Evolutionary conservation across 1,139 yeast genomes (phyloP).

Genomic region (Hemisphaericaspora xylofermentans): DNA sequence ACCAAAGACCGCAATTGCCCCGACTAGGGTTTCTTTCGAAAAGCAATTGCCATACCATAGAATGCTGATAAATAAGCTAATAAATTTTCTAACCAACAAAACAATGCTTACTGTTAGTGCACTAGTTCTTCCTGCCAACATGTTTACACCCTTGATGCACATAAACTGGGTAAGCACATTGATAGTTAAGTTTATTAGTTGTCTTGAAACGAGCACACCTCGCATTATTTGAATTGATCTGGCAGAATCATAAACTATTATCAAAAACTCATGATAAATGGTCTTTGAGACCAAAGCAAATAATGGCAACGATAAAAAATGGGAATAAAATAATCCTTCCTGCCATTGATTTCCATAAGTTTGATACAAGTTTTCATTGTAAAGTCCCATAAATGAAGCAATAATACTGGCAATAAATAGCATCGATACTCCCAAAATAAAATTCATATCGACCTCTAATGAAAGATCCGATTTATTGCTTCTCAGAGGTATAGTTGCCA

Average conservation of each 20-base stretch:
- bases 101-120: constrained; percentile 65
- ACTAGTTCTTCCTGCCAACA: constrained; percentile 53
- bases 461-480: neutral
- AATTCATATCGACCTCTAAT: constrained; percentile 11
- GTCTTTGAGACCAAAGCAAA: constrained; percentile 35
- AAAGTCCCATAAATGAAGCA: constrained; percentile 55
- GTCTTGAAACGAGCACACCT: constrained; percentile 10
- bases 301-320: constrained; percentile 57
- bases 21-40: constrained; percentile 38
- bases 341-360: constrained; percentile 61
- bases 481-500: constrained; percentile 40
- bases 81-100: constrained; percentile 58
- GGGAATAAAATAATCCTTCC: constrained; percentile 62
- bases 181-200: constrained; percentile 26
- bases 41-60: constrained; percentile 46
- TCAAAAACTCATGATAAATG: constrained; percentile 17
- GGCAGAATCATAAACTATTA: constrained; percentile 12
- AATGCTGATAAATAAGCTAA: constrained; percentile 57
- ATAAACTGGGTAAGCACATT: constrained; percentile 63
- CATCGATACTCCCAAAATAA: constrained; percentile 44
- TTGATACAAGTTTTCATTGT: constrained; percentile 50
- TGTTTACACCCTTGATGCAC: constrained; percentile 69
- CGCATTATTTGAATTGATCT: neutral
- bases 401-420: constrained; percentile 48
- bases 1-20: constrained; percentile 48